Evolutionary conservation across 2,329 filamentous ascomycete species (phyloP), one percentile per base, ranked within the genome.

Genomic region (Curvularia spicifera): DNA sequence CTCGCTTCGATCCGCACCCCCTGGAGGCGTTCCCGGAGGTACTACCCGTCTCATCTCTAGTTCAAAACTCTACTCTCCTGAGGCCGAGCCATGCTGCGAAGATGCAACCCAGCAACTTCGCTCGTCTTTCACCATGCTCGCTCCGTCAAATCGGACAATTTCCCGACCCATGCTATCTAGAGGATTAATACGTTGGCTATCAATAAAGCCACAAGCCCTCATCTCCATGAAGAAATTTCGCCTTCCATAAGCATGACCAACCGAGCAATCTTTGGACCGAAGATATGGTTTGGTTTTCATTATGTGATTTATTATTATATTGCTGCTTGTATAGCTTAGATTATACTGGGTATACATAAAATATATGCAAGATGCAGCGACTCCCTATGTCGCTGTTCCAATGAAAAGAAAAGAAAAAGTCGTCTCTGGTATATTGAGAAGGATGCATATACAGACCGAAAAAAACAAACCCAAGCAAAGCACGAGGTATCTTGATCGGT

Each of bases 401-500:
- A 33, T 2, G 31, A 33, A 33, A 33, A 33, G 33, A 39, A 18
- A n/a, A 37, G 24, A 50, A 28, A 40, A 28, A 31, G 28, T 33
- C 33, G 33, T 33, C 29, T 35, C 47, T 28, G 47, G 35, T 50
- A 29, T 50, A 39, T 40, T 22, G 50, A 20, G 46, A 43, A 43
- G 51, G 20, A 45, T 54, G 47, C 51, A 39, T 24, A 28, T 12
- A 46, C 15, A 46, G 26, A 46, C 44, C 22, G 18, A 33, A 31
- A 31, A 47, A 31, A 47, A 40, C 44, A 55, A 52, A 56, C 28
- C 51, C 12, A 33, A 33, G 3, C 5, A 63, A 69, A 50, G 52
- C 48, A 68, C 67, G 40, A 65, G 64, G 66, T 69, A 68, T 70
- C 67, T 63, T 64, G 59, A 51, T 60, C 43, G 60, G 47, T 44